A percentile compares a stretch with the other conserved stretches of the same genome.
Conservation (phyloP, 2,329 filamentous ascomycete species). For the Trichoderma polysporum region DNA sequence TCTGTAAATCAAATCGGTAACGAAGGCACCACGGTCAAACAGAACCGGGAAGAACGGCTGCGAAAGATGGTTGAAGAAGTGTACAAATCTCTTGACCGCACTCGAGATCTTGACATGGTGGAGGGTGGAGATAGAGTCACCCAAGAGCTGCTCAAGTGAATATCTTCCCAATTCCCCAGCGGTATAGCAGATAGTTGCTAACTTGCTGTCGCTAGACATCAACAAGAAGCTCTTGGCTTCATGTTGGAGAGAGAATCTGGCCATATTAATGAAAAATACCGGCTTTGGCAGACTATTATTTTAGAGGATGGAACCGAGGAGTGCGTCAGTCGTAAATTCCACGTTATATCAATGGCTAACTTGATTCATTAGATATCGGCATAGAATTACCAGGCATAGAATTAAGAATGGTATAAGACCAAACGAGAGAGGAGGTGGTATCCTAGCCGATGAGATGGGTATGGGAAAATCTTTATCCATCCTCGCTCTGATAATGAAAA, state of each 20-base stretch:
- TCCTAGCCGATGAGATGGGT: slow-evolving; percentile 63
- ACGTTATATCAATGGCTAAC: not conserved
- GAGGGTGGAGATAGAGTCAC: slow-evolving; percentile 27
- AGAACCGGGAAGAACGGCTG: not conserved
- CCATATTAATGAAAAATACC: slow-evolving; percentile 30
- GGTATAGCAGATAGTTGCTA: not conserved
- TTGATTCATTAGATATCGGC: slow-evolving; percentile 33
- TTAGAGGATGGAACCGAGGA: slow-evolving; percentile 28
- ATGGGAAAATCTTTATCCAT: slow-evolving; percentile 58
- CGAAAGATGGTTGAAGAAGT: not conserved
- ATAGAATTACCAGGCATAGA: slow-evolving; percentile 39
- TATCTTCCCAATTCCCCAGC: not conserved
- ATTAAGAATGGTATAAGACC: slow-evolving; percentile 30
- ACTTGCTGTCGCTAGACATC: slow-evolving; percentile 34
- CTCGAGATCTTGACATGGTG: slow-evolving; percentile 21
- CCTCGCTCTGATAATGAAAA: slow-evolving; percentile 48
- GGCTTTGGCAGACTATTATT: slow-evolving; percentile 34
- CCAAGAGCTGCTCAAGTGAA: slow-evolving; percentile 29
- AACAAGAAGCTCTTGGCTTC: slow-evolving; percentile 39
- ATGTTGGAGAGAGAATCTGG: slow-evolving; percentile 42
- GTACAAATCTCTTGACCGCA: not conserved
- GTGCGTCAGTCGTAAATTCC: slow-evolving; percentile 23
- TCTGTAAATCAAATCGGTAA: not conserved
- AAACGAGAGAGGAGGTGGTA: slow-evolving; percentile 42
- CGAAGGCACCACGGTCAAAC: not conserved